phyloP scores from a whole-genome alignment of 495 filamentous ascomycete species.

The Tuber microsphaerosporum region DNA sequence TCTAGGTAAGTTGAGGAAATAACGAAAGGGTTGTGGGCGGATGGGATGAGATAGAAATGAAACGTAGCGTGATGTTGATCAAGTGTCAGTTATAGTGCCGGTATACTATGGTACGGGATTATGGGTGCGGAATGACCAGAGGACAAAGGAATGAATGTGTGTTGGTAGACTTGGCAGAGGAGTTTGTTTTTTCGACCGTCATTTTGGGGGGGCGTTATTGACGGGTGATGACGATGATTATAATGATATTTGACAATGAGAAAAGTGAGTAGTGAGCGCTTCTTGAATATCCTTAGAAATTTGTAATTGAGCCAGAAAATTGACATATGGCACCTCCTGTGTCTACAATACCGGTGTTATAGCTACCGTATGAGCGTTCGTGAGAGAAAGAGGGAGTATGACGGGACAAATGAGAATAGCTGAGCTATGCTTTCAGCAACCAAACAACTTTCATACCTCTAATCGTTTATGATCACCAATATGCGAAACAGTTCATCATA shows the following conservation, averaged over 20 bases:
- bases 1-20: background rate
- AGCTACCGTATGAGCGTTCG: background rate
- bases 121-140: background rate
- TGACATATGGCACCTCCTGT: background rate
- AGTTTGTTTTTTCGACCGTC: background rate
- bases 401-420: background rate
- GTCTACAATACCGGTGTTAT: background rate
- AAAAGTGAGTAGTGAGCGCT: background rate
- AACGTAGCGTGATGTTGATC: background rate
- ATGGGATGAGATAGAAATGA: background rate
- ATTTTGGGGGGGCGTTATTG: background rate
- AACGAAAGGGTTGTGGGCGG: background rate
- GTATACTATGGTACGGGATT: background rate
- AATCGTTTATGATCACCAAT: background rate
- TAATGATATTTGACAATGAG: background rate
- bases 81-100: background rate
- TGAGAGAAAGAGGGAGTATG: background rate
- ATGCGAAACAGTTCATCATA: constrained; percentile 2
- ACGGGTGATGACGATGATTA: background rate
- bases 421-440: background rate
- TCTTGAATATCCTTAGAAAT: background rate
- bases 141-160: background rate
- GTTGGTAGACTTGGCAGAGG: constrained; percentile 1
- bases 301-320: background rate
- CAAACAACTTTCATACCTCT: background rate